Evolutionary conservation across 1,139 yeast genomes (phyloP).

Genomic region (Saccharomycopsis hybrid): DNA sequence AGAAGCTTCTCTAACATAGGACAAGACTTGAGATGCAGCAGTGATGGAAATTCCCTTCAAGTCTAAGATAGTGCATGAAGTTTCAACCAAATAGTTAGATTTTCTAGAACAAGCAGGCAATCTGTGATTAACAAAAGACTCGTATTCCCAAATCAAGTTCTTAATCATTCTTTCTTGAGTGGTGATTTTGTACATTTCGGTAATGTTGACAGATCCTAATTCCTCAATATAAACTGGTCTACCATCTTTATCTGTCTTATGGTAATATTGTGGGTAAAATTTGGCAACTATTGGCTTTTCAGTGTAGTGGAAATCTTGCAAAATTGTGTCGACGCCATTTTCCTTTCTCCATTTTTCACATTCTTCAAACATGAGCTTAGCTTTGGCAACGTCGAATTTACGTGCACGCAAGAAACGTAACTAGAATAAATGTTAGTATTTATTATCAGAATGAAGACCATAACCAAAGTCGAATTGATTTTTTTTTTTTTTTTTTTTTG

Average conservation of each 20-base stretch:
- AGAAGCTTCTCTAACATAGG: constrained; percentile 89
- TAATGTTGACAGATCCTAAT: constrained; percentile 81
- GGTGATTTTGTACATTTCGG: constrained; percentile 89
- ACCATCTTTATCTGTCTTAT: constrained; percentile 94
- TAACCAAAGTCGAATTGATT: no score
- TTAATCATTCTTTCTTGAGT: constrained; percentile 94
- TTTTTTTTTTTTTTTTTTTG: no score
- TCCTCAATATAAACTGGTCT: constrained; percentile 95
- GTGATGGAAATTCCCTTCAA: constrained; percentile 87
- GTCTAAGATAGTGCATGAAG: constrained; percentile 94
- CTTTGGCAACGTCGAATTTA: constrained; percentile 77
- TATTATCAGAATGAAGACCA: no score
- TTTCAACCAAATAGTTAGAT: constrained; percentile 73
- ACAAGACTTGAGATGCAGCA: constrained; percentile 77
- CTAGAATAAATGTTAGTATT: no score
- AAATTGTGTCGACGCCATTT: constrained; percentile 72
- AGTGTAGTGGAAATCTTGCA: constrained; percentile 78
- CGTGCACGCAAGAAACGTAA: constrained; percentile 92
- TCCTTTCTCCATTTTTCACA: not conserved
- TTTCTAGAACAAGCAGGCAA: constrained; percentile 93
- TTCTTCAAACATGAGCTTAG: constrained; percentile 55
- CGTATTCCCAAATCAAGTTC: constrained; percentile 97
- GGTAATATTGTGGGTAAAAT: constrained; percentile 94
- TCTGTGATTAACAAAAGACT: constrained; percentile 74
- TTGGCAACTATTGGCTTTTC: constrained; percentile 88